Evolutionary conservation across 2,329 filamentous ascomycete genomes (phyloP), one percentile per base, ranked within the genome.

Genomic region (Aspergillus pseudoterreus): DNA sequence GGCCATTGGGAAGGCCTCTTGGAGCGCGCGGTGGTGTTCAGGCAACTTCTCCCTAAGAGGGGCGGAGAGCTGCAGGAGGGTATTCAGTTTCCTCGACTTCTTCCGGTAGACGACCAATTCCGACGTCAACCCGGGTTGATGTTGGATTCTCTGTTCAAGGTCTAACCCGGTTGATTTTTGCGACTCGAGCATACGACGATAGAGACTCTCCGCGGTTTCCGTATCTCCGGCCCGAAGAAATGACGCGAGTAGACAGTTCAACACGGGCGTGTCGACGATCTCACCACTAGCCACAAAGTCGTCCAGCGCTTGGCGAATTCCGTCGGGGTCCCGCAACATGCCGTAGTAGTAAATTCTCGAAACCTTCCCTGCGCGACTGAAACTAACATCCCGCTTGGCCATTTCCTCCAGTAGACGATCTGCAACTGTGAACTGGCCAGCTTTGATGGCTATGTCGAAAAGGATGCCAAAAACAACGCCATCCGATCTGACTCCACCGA

Each of bases 391-490:
- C 27, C 94, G 85, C 12, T 69, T 74, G 45, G 80, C 76, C 85
- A 97, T 92, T 72, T 97, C 92, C 51, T 83, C 78, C 61, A 92
- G 84, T 10, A 97, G 82, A 74, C 90, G 88, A 61, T 96, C 88
- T 3, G 91, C 92, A 19, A 97, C 81, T 1, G 78, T 77, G 58
- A 88, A 95, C 64, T 95, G 94, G 36, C 88, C 88, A 0, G 90
- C 84, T 69, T 94, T 95, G 59, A 90, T 83, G 1, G 94, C 90
- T 10, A 90, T 82, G 64, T 96, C 88, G 61, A 96, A 96, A 11
- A 99, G 79, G 43, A 96, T 87, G 65, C 94, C 96, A 71, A 99
- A 95, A 0, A 92, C 95, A n/a, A 91, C 86, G 45, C 83, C 79
- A 60, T 87, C 88, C 33, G 82, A 85, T 58, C 75, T 73, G 12